Base-by-base conservation (phyloP, 1,139 yeast genomes). In the Debaryomyces sp. region DNA sequence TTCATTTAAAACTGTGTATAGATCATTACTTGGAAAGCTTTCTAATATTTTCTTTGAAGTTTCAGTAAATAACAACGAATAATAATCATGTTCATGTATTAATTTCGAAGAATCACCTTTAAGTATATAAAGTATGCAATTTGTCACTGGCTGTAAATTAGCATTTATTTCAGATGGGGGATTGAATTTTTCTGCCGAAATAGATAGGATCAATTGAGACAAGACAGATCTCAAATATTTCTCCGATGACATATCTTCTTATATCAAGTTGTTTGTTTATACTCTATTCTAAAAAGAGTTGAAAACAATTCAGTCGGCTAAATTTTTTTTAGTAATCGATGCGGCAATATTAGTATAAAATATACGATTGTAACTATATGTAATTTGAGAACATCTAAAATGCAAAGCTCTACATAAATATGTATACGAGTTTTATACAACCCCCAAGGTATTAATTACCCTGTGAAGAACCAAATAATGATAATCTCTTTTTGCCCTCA, bases 401-500 rank as follows among this genome's bases (percentile, higher is more conserved):
- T 41, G 45, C 45, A 17, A 27, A 41, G 30, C 30, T 27, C 36
- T 44, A 41, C 32, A 43, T 37, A 37, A n/a, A 10, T 30, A 38
- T 43, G 37, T 39, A 24, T 48, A 42, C 10, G 33, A 32, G 35
- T 15, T 32, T 23, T 36, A 24, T 10, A 21, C 35, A 38, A 24
- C 13, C 6, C 6, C 3, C 15, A 18, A 9, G 8, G 23, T 6
- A n/a, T 21, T 35, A 38, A 42, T 42, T 40, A 34, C 33, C 47
- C 32, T 44, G 45, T 4, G 30, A 18, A 24, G 60, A 57, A 30
- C 62, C 74, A 48, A 70, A 70, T 48, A 70, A 68, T 3, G 74
- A 68, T 30, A 64, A 61, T 32, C 75, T 57, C 52, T 69, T 70
- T 41, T 51, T 63, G 7, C 62, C 51, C 13, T 71, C 74, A 33